Evolutionary conservation across 2,329 filamentous ascomycete species (phyloP), one percentile per base, ranked within the genome.

Genomic region (Aspergillus ochraceoroseus): DNA sequence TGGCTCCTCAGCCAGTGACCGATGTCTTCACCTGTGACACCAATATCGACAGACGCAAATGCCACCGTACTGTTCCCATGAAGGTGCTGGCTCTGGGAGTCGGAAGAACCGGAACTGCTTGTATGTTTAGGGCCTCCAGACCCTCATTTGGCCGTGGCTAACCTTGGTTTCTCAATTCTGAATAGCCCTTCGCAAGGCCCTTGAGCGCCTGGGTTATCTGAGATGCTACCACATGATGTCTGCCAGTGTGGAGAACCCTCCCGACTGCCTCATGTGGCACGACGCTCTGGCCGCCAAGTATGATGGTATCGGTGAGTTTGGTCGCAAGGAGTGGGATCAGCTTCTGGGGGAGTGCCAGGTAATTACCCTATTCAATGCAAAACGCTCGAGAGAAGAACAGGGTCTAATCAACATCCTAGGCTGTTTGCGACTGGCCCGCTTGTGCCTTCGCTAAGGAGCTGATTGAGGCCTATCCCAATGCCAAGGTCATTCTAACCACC

Each of bases 181-280:
- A 19, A 31, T 41, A 80, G 77, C 80, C 29, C 75, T 85, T 56
- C 74, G 80, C 46, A 75, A 74, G 29, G 82, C 82, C 13, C 73
- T 85, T 59, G 74, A 80, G 56, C 70, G 77, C 52, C 71, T 85
- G 27, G 82, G 82, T 47, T 84, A 80, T 60, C 68, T 75, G 53
- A 78, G 83, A 61, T 81, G 77, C 45, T 85, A 85, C 71, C 82
- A 85, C 69, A 83, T 83, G 80, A 81, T 83, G 77, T 80, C 74
- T 54, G 78, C 76, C 50, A 79, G 75, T 44, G 77, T 83, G 45
- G 80, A 84, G 65, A 84, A 82, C 63, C 77, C 77, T 7, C 77
- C 75, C 15, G 81, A 84, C 55, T 77, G 76, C 39, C 68, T 82
- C 28, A 76, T 84, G 68, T 86, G 82, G 82, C 77, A 79, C 64